Evolutionary conservation across 139 green algal species (phyloP), one percentile per base, ranked within the genome.

Genomic region (Edaphochlamys debaryana): DNA sequence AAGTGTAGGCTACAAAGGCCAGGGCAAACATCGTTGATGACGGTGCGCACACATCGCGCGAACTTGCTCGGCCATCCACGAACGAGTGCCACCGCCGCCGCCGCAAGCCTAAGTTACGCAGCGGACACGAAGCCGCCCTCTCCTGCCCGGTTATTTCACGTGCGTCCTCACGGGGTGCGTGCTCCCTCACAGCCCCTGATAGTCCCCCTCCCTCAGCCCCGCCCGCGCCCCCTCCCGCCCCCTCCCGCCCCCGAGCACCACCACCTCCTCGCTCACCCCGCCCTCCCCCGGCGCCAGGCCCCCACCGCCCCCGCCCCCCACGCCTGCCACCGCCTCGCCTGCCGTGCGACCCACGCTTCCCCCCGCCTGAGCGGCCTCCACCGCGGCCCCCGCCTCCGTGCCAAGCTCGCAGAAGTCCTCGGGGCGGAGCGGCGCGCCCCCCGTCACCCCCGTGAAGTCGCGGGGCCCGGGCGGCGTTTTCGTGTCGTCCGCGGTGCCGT

Each of bases 341-440:
- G 41, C 68, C 8, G 1, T 15, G 4, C 41, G 68, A 7, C 68
- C 69, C 41, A 62, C 69, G 42, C 30, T 17, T 0, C 23, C 69
- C 6, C 37, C 69, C 30, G 69, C 69, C 69, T 76, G 69, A 9
- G 17, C 19, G 2, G 42, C 69, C 42, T 76, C 69, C 69, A 76
- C 69, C 15, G 69, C 69, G 9, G 2, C 42, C 0, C 69, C 69
- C 30, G 69, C 69, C 69, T 62, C 69, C 4, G 45, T 62, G 29
- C 69, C 69, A 13, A 76, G 42, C 42, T 76, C 69, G 15, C 69
- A 76, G 20, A 76, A 76, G 42, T 76, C 69, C 69, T 76, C 69
- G 6, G 42, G 69, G 29, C 69, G 42, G 30, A 76, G 42, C 15
- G 42, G 69, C 42, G 3, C 27, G 7, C 13, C 41, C 30, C 69